Conservation (phyloP, 2,329 filamentous ascomycete species). For the Trichoderma koningii region DNA sequence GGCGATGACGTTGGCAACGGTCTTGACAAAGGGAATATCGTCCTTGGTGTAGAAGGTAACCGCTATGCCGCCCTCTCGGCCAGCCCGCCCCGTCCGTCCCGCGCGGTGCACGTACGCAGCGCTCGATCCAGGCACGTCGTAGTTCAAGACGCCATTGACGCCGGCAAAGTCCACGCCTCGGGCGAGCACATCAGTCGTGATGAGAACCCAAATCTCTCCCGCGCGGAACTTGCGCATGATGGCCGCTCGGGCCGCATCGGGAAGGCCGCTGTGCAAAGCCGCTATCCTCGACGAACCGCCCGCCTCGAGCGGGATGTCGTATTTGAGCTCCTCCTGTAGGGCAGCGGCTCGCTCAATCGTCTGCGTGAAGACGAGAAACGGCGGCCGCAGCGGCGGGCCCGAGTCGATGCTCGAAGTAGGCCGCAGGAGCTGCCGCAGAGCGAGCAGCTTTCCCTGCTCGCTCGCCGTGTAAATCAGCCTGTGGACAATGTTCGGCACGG, state of each 20-base stretch:
- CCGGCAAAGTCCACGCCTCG: conserved; percentile 94
- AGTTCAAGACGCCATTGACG: conserved; percentile 95
- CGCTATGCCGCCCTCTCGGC: conserved; percentile 81
- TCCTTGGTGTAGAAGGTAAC: conserved; percentile 96
- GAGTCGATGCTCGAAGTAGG: conserved; percentile 62
- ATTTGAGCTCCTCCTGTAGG: conserved; percentile 84
- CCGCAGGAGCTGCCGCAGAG: conserved; percentile 84
- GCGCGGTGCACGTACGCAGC: conserved; percentile 93
- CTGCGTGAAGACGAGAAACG: conserved; percentile 94
- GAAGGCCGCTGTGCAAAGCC: conserved; percentile 84
- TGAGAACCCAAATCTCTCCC: conserved; percentile 93
- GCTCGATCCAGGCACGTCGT: conserved; percentile 90
- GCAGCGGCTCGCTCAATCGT: conserved; percentile 89
- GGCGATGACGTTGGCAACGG: conserved; percentile 89
- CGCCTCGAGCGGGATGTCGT: conserved; percentile 88
- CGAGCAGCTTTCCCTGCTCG: conserved; percentile 90
- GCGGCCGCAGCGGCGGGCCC: conserved; percentile 70
- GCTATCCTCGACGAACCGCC: conserved; percentile 83
- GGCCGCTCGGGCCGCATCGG: conserved; percentile 70
- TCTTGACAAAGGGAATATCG: conserved; percentile 85
- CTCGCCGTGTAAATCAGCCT: conserved; percentile 88
- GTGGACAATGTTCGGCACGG: conserved; percentile 89
- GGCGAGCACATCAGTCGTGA: conserved; percentile 91
- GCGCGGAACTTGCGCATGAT: conserved; percentile 90
- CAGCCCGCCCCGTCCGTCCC: conserved; percentile 85